These are phyloP conservation scores for Chlamydomonas schloesseri DNA, from an alignment of 139 green algal genomes.

Conservation along the genomic window DNA sequence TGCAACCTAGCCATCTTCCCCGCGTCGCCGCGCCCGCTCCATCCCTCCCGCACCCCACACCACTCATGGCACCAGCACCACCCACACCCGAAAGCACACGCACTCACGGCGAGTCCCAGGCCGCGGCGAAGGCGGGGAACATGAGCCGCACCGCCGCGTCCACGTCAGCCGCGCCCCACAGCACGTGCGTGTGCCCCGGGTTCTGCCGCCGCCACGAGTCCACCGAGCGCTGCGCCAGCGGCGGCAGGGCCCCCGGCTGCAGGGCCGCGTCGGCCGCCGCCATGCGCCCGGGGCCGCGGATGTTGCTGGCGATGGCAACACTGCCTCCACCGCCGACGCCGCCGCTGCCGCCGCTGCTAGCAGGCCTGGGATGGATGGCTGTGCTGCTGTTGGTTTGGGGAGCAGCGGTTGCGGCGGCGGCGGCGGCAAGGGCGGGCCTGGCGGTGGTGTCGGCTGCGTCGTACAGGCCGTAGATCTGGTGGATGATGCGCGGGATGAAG, in stretches of 20 bases:
- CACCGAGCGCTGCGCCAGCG: background rate
- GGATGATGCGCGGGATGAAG: slow-evolving; percentile 32
- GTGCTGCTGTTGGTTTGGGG: too few relatives aligned
- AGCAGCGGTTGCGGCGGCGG: background rate
- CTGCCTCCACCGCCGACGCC: too few relatives aligned
- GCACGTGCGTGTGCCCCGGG: slow-evolving; percentile 36
- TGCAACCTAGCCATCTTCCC: too few relatives aligned
- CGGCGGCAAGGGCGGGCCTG: background rate
- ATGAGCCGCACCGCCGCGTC: slow-evolving; percentile 13
- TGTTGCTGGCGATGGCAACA: background rate
- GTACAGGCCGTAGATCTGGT: slow-evolving; percentile 47
- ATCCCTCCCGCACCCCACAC: too few relatives aligned
- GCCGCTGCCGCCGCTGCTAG: background rate
- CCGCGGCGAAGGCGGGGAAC: slow-evolving; percentile 28
- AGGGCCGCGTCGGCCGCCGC: background rate
- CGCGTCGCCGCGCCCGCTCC: too few relatives aligned
- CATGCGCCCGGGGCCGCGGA: too few relatives aligned
- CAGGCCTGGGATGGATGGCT: too few relatives aligned
- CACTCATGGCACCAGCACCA: too few relatives aligned
- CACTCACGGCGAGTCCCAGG: background rate
- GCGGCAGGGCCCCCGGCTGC: too few relatives aligned
- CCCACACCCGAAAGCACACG: too few relatives aligned
- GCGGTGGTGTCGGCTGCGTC: background rate
- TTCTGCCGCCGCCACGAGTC: background rate
- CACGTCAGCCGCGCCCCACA: slow-evolving; percentile 32